These are phyloP conservation scores for Allium sativum DNA, from an alignment of 106 monocot genomes.

Conservation along the genomic window DNA sequence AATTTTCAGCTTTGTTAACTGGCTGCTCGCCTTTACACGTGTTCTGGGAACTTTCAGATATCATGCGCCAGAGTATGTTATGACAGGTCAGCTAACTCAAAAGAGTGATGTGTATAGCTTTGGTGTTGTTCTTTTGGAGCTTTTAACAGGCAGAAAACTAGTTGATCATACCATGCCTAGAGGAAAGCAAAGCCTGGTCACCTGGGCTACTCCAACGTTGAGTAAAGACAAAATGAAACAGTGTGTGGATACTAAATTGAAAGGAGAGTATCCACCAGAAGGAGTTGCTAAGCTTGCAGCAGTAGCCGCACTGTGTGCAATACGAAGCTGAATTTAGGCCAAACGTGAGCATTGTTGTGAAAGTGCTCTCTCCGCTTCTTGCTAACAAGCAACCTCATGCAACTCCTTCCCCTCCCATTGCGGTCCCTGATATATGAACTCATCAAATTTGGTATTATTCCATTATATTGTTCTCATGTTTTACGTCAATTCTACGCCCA, in stretches of 20 bases:
- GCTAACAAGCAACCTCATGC: no score
- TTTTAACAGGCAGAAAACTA: constrained; percentile 83
- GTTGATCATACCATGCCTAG: constrained; percentile 94
- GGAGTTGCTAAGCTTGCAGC: constrained; percentile 95
- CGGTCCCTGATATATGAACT: no score
- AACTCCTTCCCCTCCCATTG: no score
- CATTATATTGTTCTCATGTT: no score
- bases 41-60: no score
- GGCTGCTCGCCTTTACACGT: no score
- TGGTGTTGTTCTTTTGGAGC: constrained; percentile 90
- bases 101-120: constrained; percentile 96
- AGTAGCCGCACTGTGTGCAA: constrained; percentile 79
- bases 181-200: constrained; percentile 86
- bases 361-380: constrained; percentile 71
- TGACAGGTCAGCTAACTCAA: constrained; percentile 85
- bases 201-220: constrained; percentile 89
- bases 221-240: constrained; percentile 94
- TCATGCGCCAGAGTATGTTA: no score
- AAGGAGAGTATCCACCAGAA: constrained; percentile 88
- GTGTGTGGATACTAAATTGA: constrained; percentile 83
- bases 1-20: no score
- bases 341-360: constrained; percentile 80
- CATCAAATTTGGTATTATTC: no score
- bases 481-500: no score
- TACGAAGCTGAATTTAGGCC: constrained; percentile 82